Conservation (phyloP, 352 stramenopile genomes). For the Blastocystis sp. region DNA sequence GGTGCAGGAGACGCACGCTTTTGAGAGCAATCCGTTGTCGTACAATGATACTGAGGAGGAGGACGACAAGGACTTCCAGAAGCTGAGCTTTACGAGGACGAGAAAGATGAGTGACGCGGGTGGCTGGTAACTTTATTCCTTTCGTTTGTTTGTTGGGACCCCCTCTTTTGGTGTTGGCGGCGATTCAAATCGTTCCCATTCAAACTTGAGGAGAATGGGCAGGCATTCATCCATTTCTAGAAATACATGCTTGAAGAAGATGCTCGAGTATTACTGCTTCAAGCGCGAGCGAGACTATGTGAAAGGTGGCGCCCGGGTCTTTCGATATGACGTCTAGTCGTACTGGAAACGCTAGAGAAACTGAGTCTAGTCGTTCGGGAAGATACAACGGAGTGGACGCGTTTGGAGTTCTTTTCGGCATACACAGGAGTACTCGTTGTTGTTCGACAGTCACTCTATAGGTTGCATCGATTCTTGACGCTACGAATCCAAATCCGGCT, state of each 20-base stretch:
- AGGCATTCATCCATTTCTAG: conserved; percentile 1
- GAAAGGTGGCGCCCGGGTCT: background rate
- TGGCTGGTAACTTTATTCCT: conserved; percentile 46
- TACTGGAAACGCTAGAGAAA: conserved; percentile 5
- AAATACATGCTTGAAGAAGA: conserved; percentile 56
- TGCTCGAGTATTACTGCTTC: conserved; percentile 36
- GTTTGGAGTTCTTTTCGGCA: conserved; percentile 37
- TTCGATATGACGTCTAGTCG: background rate
- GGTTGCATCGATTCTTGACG: background rate
- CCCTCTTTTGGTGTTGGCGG: too few relatives aligned
- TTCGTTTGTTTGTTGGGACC: background rate
- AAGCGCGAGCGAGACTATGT: background rate
- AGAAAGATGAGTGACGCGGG: conserved; percentile 68
- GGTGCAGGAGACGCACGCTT: conserved; percentile 46
- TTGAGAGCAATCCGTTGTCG: conserved; percentile 65
- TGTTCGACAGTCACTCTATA: background rate
- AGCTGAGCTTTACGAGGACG: conserved; percentile 54
- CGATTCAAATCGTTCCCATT: background rate
- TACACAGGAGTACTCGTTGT: background rate
- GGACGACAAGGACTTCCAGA: conserved; percentile 64
- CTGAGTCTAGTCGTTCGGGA: conserved; percentile 9
- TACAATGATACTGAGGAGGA: conserved; percentile 46
- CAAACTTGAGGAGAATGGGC: background rate
- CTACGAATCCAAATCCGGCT: background rate
- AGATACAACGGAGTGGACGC: background rate